Base-by-base conservation (phyloP, 2,329 filamentous ascomycete species). In the Claviceps maximensis region DNA sequence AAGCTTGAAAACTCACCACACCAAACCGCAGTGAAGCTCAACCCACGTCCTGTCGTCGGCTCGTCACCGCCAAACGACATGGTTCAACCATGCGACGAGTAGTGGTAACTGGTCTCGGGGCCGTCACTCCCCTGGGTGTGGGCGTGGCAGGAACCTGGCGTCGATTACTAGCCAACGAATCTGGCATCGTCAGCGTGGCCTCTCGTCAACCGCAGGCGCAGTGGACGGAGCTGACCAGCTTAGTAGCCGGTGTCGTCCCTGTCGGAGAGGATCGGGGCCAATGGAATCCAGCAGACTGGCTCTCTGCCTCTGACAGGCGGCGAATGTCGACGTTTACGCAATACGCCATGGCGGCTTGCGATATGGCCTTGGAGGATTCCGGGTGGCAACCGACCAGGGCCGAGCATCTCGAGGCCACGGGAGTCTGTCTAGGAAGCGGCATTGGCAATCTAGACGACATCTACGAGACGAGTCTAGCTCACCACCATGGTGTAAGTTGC, bases 371-470 rank as follows among this genome's bases (percentile, higher is more conserved):
- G 50, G 69, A 79, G 29, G 89, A 97, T 72, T 85, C 91, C 1
- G 81, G 77, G 2, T 96, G 90, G 88, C 74, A 77, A 49, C 82
- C 84, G 0, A 71, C 71, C 5, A 69, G 64, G 4, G 72, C 75
- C 19, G 76, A 82, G 25, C 80, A 90, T 54, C 76, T 78, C 25
- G 86, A 95, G 63, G 76, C 77, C 52, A 95, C 90, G 0, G 93
- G 93, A 0, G 87, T 98, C 1, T 95, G 91, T 62, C 76, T 98
- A 42, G 93, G 93, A 2, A 97, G 91, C 58, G 93, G 93, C 1
- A 96, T 98, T 61, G 93, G 93, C 17, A 96, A 93, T 62, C 77
- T 98, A 41, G 86, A 95, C 42, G 89, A 95, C 61, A 82, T 95
- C 9, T 96, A 94, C 68, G 77, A 84, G 56, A 94, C 89, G 2